phyloP scores from a whole-genome alignment of 768 basidiomycete genomes.

The Russula compacta region DNA sequence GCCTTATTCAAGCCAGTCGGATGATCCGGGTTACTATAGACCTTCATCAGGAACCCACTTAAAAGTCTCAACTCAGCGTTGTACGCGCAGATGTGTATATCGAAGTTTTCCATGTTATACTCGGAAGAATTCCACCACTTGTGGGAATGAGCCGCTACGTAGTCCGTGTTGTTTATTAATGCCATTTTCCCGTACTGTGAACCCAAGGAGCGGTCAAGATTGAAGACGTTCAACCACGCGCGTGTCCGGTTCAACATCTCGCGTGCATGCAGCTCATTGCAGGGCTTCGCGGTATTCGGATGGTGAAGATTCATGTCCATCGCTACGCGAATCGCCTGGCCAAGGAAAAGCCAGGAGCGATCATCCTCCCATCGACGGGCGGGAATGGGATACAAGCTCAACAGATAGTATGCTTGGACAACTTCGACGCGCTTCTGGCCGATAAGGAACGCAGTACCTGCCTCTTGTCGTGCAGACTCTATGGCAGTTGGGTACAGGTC shows the following conservation, averaged over 20 bases:
- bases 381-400: conserved; percentile 69
- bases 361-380: conserved; percentile 82
- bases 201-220: conserved; percentile 82
- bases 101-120: conserved; percentile 57
- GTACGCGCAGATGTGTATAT: conserved; percentile 73
- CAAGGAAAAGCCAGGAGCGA: conserved; percentile 82
- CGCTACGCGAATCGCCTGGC: conserved; percentile 79
- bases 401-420: conserved; percentile 71
- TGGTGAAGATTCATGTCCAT: conserved; percentile 85
- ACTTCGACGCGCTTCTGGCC: conserved; percentile 79
- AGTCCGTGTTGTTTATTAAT: conserved; percentile 70
- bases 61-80: conserved; percentile 65
- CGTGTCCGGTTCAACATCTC: conserved; percentile 87
- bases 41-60: conserved; percentile 42
- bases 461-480: conserved; percentile 66
- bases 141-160: conserved; percentile 55
- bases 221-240: conserved; percentile 86
- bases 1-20: conserved; percentile 75
- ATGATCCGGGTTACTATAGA: conserved; percentile 65
- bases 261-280: conserved; percentile 75
- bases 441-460: conserved; percentile 63
- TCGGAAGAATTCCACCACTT: conserved; percentile 17
- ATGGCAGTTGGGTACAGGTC: conserved; percentile 62
- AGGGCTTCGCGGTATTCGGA: conserved; percentile 59
- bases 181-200: conserved; percentile 87